A percentile compares a stretch with the other conserved stretches of the same genome.
Conservation (phyloP, 345 rosid genomes). For the Arabidopsis suecica region DNA sequence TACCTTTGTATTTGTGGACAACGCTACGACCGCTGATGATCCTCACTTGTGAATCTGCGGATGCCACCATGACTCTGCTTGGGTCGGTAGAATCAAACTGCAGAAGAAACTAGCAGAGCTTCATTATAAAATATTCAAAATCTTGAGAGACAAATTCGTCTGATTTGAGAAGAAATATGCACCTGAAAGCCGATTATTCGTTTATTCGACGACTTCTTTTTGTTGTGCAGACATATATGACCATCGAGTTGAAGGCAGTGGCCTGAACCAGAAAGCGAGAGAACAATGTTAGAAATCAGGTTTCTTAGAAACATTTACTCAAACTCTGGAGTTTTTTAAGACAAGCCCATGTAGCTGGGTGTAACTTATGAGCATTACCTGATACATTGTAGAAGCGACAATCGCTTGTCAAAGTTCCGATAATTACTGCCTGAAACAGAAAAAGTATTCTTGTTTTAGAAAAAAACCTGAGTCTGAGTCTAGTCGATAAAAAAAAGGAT, state of each 20-base stretch:
- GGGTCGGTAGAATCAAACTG: constrained; percentile 78
- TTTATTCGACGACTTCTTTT: constrained; percentile 74
- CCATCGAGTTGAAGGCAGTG: constrained; percentile 78
- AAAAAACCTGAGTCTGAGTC: background rate
- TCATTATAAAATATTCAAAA: background rate
- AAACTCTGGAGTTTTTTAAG: background rate
- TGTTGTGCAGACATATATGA: constrained; percentile 62
- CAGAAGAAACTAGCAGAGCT: constrained; percentile 18
- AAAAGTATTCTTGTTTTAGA: background rate
- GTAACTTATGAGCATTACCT: constrained; percentile 44
- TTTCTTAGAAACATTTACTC: background rate
- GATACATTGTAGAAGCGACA: constrained; percentile 65
- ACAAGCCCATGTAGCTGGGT: background rate
- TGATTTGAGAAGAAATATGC: constrained; percentile 18
- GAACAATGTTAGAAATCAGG: background rate
- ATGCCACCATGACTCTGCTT: constrained; percentile 81
- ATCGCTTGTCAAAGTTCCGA: constrained; percentile 60
- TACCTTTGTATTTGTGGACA: constrained; percentile 81
- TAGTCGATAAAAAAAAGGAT: background rate
- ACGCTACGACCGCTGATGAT: constrained; percentile 74
- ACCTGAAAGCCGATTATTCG: constrained; percentile 89
- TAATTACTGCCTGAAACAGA: constrained; percentile 53
- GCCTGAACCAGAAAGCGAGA: constrained; percentile 48
- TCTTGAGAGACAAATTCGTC: background rate
- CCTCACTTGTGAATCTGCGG: constrained; percentile 87